These are phyloP conservation scores for Austroboletus rostrupii DNA, from an alignment of 1,284 basidiomycete species.

Conservation along the genomic window DNA sequence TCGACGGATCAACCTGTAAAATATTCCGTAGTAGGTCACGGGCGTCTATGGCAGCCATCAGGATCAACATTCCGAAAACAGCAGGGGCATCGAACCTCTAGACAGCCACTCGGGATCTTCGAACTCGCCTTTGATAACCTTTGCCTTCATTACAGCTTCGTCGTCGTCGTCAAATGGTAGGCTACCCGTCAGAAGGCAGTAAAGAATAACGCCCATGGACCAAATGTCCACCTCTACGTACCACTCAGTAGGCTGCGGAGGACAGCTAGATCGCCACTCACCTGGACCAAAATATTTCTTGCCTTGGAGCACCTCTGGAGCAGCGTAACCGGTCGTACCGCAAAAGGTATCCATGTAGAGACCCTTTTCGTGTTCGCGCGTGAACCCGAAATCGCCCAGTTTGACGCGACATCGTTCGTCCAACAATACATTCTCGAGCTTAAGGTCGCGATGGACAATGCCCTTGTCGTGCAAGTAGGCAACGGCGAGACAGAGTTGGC, in stretches of 20 bases:
- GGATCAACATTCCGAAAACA: constrained; percentile 2
- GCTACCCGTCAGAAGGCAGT: constrained; percentile 89
- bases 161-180: constrained; percentile 98
- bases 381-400: constrained; percentile 96
- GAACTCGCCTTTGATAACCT: constrained; percentile 85
- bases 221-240: constrained; percentile 89
- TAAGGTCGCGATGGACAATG: constrained; percentile 93
- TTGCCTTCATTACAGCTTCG: constrained; percentile 83
- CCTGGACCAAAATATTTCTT: constrained; percentile 89
- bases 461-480: constrained; percentile 88
- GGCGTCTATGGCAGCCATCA: constrained; percentile 53
- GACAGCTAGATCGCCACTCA: constrained; percentile 33
- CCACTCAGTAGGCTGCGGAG: constrained; percentile 1
- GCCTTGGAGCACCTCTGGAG: constrained; percentile 91
- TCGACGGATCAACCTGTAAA: constrained; percentile 74
- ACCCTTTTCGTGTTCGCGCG: constrained; percentile 87
- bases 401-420: constrained; percentile 87
- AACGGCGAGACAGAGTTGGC: constrained; percentile 94
- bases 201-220: constrained; percentile 95
- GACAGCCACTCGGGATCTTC: constrained; percentile 92
- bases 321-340: constrained; percentile 93
- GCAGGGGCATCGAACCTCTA: constrained; percentile 48
- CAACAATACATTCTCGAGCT: constrained; percentile 91
- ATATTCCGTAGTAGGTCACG: constrained; percentile 77
- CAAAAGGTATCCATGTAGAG: constrained; percentile 91